phyloP scores from a whole-genome alignment of 495 filamentous ascomycete species.

The Tuber indicum region DNA sequence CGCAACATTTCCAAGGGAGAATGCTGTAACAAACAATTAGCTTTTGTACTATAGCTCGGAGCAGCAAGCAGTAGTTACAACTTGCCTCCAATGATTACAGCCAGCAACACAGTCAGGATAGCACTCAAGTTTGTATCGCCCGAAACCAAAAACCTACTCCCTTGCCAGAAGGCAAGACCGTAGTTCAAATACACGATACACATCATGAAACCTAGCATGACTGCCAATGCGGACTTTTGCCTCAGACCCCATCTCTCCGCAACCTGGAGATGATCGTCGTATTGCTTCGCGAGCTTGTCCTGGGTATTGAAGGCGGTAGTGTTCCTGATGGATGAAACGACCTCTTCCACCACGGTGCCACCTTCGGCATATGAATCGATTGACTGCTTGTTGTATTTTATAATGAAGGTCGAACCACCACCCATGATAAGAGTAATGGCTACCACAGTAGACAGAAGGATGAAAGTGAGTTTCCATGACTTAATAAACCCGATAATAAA shows the following conservation, averaged over 20 bases:
- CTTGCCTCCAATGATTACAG: slow-evolving; percentile 67
- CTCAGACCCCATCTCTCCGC: slow-evolving; percentile 75
- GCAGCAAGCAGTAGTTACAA: background rate
- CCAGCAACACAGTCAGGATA: slow-evolving; percentile 76
- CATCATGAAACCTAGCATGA: slow-evolving; percentile 81
- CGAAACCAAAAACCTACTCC: slow-evolving; percentile 66
- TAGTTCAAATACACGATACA: slow-evolving; percentile 80
- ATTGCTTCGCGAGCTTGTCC: slow-evolving; percentile 75
- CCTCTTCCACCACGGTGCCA: slow-evolving; percentile 87
- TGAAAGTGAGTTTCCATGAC: slow-evolving; percentile 76
- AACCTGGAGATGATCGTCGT: slow-evolving; percentile 62
- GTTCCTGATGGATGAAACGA: slow-evolving; percentile 87
- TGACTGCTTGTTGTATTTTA: slow-evolving; percentile 70
- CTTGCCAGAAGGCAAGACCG: slow-evolving; percentile 92
- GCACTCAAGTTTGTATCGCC: slow-evolving; percentile 53
- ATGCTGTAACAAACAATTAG: slow-evolving; percentile 49
- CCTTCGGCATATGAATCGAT: slow-evolving; percentile 73
- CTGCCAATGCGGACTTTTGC: slow-evolving; percentile 59
- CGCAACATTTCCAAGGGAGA: slow-evolving; percentile 79
- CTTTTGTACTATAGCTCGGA: background rate
- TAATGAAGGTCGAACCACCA: slow-evolving; percentile 60
- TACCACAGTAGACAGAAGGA: slow-evolving; percentile 69
- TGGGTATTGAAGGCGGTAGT: slow-evolving; percentile 91
- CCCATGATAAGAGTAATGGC: slow-evolving; percentile 72
- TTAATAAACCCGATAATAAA: slow-evolving; percentile 83